Percentiles rank a stretch among this genome's conserved stretches.
Conservation (phyloP, 148 eudicot genomes). For the Pouteria glomerata region DNA sequence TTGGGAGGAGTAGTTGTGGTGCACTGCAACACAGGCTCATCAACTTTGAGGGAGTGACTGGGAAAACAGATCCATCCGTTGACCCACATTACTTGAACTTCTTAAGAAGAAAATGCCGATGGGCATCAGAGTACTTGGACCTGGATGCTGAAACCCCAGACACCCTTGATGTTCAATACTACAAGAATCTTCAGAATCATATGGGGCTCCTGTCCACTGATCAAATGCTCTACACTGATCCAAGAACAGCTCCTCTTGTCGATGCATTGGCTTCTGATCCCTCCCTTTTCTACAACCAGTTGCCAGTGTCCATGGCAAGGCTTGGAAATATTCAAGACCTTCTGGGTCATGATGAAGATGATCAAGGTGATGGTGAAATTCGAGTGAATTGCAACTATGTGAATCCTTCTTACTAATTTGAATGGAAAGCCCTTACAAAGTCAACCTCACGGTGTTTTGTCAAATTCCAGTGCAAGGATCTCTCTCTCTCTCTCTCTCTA, state of each 20-base stretch:
- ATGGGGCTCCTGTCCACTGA: constrained; percentile 69
- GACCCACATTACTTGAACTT: constrained; percentile 44
- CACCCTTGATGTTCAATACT: constrained; percentile 51
- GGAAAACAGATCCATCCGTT: constrained; percentile 51
- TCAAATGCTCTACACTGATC: constrained; percentile 51
- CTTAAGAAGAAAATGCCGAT: constrained; percentile 64
- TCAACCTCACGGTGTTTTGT: background rate
- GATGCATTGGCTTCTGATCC: constrained; percentile 37
- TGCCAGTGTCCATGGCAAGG: constrained; percentile 68
- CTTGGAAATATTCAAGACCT: constrained; percentile 49
- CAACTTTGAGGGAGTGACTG: constrained; percentile 47
- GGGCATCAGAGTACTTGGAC: constrained; percentile 36
- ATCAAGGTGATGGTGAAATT: constrained; percentile 52
- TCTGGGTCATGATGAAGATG: background rate
- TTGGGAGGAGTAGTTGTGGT: constrained; percentile 62
- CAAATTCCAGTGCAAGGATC: background rate
- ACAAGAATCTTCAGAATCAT: constrained; percentile 46
- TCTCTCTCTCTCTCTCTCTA: no score
- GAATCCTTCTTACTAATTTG: constrained; percentile 19
- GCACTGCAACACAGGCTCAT: constrained; percentile 46
- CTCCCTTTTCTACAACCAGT: constrained; percentile 28
- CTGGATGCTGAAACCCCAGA: constrained; percentile 57
- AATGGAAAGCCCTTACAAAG: background rate
- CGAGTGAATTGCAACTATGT: constrained; percentile 43
- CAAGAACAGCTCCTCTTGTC: constrained; percentile 47